Percentiles rank a stretch among this genome's conserved stretches.
Evolutionary conservation across 352 stramenopile genomes (phyloP).

Genomic region (Peronospora tabacina): DNA sequence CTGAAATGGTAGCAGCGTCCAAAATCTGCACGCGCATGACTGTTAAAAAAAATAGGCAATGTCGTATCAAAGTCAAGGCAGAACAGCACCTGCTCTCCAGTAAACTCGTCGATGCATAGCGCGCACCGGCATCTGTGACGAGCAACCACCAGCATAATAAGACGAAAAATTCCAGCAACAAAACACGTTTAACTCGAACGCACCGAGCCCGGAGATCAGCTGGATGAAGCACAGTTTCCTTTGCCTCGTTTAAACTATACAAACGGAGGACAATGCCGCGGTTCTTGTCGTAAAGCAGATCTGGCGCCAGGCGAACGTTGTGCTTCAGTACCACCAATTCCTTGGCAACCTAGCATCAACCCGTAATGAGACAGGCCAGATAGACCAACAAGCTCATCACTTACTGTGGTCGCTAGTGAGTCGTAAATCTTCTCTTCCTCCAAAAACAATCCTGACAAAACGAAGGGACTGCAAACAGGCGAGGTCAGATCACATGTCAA

Average conservation of each 20-base stretch:
- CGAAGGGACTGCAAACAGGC: conserved; percentile 48
- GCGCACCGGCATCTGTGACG: conserved; percentile 62
- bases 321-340: conserved; percentile 75
- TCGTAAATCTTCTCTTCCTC: conserved; percentile 70
- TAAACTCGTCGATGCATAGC: conserved; percentile 85
- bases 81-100: conserved; percentile 51
- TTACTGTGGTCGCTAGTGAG: conserved; percentile 48
- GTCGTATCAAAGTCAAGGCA: not conserved
- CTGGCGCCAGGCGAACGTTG: conserved; percentile 53
- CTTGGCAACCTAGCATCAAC: conserved; percentile 48
- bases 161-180: not conserved
- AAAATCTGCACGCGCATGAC: conserved; percentile 40
- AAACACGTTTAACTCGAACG: not conserved
- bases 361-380: not conserved
- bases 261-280: conserved; percentile 74
- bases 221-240: conserved; percentile 66
- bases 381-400: not conserved
- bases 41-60: conserved; percentile 2
- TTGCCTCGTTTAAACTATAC: conserved; percentile 61
- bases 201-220: conserved; percentile 68
- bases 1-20: conserved; percentile 54
- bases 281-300: conserved; percentile 72
- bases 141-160: conserved; percentile 1
- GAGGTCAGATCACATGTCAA: conserved; percentile 5
- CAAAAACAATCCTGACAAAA: conserved; percentile 57